phyloP scores from a whole-genome alignment of 345 rosid genomes.

The Lepidium africanum region DNA sequence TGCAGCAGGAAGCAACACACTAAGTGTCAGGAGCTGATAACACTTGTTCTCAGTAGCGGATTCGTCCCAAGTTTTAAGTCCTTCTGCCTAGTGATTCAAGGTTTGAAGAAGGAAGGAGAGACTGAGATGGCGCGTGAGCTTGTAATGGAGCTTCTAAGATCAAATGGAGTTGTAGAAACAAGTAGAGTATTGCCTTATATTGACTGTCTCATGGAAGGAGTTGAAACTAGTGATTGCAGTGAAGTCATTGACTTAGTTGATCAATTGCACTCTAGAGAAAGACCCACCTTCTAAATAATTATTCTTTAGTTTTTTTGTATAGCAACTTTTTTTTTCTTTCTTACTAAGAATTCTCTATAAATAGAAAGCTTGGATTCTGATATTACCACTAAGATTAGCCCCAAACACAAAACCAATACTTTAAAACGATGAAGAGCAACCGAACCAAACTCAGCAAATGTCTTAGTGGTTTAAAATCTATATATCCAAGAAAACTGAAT shows the following conservation, averaged over 20 bases:
- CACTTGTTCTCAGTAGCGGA: slow-evolving; percentile 23
- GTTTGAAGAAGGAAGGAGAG: slow-evolving; percentile 32
- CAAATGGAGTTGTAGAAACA: slow-evolving; percentile 27
- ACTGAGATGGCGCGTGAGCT: slow-evolving; percentile 26
- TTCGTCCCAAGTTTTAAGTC: slow-evolving; percentile 36
- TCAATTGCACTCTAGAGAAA: slow-evolving; percentile 5
- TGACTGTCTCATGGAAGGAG: slow-evolving; percentile 30
- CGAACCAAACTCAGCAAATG: too few relatives aligned
- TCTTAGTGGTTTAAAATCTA: too few relatives aligned
- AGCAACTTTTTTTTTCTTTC: background rate
- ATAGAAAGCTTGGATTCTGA: background rate
- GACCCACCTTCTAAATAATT: slow-evolving; percentile 4
- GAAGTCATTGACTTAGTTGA: slow-evolving; percentile 25
- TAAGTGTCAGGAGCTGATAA: slow-evolving; percentile 29
- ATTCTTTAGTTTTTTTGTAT: background rate
- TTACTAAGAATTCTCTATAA: background rate
- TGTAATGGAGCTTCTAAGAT: slow-evolving; percentile 32
- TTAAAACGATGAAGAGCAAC: too few relatives aligned
- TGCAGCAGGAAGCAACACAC: slow-evolving; percentile 25
- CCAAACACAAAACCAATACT: too few relatives aligned
- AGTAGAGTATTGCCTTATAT: slow-evolving; percentile 25
- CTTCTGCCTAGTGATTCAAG: slow-evolving; percentile 31
- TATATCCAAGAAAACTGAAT: too few relatives aligned
- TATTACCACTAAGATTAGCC: too few relatives aligned
- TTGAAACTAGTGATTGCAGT: slow-evolving; percentile 20